Evolutionary conservation across 805 yeast species (phyloP).

Genomic region (Yarrowia keelungensis): DNA sequence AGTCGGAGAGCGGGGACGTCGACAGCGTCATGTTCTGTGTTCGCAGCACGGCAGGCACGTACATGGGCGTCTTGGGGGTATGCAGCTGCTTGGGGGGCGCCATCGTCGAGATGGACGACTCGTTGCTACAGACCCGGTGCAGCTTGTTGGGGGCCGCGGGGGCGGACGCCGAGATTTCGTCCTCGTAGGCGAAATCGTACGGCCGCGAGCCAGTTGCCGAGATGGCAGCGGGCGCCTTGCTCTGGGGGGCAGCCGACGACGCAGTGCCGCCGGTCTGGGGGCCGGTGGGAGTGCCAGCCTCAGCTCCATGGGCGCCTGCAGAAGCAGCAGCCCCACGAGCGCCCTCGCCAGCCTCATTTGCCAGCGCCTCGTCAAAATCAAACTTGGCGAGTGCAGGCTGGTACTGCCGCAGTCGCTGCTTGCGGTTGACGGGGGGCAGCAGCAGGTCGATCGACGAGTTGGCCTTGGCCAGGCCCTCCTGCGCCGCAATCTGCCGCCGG

Average conservation of each 20-base stretch:
- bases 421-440: conserved; percentile 42
- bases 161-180: conserved; percentile 31
- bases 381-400: conserved; percentile 37
- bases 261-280: background rate
- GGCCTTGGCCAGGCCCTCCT: conserved; percentile 31
- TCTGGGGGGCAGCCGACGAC: background rate
- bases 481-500: conserved; percentile 33
- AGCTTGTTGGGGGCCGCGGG: conserved; percentile 30
- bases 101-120: conserved; percentile 41
- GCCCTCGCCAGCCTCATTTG: background rate
- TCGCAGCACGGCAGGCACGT: conserved; percentile 87
- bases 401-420: conserved; percentile 34
- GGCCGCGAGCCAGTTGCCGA: conserved; percentile 38
- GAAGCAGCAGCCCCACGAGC: too few relatives aligned
- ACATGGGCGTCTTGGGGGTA: conserved; percentile 84
- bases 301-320: too few relatives aligned
- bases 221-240: conserved; percentile 11
- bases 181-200: conserved; percentile 39
- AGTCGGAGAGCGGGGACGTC: conserved; percentile 43
- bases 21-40: conserved; percentile 50
- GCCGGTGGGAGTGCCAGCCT: background rate
- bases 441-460: conserved; percentile 40
- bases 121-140: conserved; percentile 29
- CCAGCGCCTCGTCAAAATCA: conserved; percentile 29
- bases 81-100: conserved; percentile 68